These are phyloP conservation scores for Mycena capillaripes DNA, from an alignment of 768 basidiomycete species.

Conservation along the genomic window DNA sequence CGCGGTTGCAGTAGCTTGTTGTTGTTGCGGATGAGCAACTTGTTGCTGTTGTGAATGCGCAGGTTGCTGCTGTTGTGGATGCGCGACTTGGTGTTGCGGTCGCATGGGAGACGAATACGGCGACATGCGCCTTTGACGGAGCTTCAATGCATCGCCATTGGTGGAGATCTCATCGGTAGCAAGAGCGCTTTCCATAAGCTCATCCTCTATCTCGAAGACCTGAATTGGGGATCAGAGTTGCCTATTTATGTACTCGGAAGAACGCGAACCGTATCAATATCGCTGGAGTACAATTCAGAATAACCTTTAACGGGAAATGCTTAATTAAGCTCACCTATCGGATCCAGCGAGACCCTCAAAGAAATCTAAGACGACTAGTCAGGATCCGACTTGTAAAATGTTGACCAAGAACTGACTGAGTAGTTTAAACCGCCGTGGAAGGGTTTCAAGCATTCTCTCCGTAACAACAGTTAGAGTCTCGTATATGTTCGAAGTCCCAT, in stretches of 20 bases:
- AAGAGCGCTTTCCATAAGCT: conserved; percentile 70
- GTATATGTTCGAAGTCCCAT: conserved; percentile 74
- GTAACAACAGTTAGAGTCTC: conserved; percentile 78
- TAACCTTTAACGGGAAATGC: not conserved
- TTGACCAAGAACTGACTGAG: conserved; percentile 67
- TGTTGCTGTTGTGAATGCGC: not conserved
- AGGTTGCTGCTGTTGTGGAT: not conserved
- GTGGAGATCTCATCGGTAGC: conserved; percentile 40
- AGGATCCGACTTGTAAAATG: conserved; percentile 1
- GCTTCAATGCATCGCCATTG: conserved; percentile 39
- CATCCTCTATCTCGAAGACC: conserved; percentile 87
- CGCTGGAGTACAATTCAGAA: conserved; percentile 45
- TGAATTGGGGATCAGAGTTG: conserved; percentile 41
- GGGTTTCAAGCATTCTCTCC: conserved; percentile 78
- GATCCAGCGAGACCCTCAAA: conserved; percentile 86
- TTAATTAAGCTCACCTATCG: conserved; percentile 41
- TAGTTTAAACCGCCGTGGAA: conserved; percentile 83
- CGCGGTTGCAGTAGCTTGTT: no score
- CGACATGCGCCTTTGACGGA: conserved; percentile 47
- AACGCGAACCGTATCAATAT: conserved; percentile 78
- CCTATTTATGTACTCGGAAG: not conserved
- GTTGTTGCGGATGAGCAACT: not conserved
- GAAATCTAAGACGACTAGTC: conserved; percentile 61
- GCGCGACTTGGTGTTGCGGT: conserved; percentile 14
- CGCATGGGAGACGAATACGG: conserved; percentile 43